Evolutionary conservation across 2,329 filamentous ascomycete genomes (phyloP).

Genomic region (Septoria linicola): DNA sequence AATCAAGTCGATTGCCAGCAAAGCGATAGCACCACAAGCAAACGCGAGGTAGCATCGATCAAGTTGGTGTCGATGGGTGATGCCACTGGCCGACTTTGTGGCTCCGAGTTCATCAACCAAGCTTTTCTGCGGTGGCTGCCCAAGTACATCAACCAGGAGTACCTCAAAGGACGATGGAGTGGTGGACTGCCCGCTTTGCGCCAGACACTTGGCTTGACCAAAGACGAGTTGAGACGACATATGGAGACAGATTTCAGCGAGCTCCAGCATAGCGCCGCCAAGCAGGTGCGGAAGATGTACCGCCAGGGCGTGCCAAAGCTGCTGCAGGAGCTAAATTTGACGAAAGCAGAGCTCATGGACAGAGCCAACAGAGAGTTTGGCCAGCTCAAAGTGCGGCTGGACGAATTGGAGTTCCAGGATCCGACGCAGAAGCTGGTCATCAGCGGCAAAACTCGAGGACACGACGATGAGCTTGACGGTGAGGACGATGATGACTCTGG

Average conservation of each 20-base stretch:
- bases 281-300: neutral
- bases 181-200: neutral
- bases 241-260: neutral
- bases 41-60: constrained; percentile 4
- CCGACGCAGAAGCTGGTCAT: neutral
- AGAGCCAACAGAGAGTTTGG: constrained; percentile 3
- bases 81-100: constrained; percentile 13
- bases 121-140: constrained; percentile 10
- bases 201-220: neutral
- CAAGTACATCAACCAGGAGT: neutral
- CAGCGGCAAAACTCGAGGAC: neutral
- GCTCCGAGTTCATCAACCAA: constrained; percentile 14
- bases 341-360: neutral
- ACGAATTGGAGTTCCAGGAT: neutral
- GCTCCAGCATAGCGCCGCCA: neutral
- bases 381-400: neutral
- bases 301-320: neutral
- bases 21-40: too few species aligned
- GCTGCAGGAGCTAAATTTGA: neutral
- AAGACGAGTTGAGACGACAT: neutral
- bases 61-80: constrained; percentile 4
- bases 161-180: neutral
- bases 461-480: neutral
- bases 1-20: neutral
- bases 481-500: neutral